Conservation (phyloP, 805 yeast genomes). For the Schwanniomyces vanrijiae region DNA sequence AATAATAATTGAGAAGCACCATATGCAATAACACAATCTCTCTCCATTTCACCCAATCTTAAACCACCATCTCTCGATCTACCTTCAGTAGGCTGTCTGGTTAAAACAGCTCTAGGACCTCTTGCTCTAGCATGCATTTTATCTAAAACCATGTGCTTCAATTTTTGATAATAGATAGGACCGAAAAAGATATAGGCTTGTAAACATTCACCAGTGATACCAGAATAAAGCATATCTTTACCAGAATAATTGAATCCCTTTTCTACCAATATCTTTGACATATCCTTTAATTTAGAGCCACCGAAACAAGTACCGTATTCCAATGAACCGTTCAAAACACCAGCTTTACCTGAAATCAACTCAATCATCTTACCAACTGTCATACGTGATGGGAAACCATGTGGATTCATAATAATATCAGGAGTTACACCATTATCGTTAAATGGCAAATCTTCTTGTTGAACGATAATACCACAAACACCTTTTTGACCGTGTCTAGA, state of each 20-base stretch:
- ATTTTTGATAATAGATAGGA: constrained; percentile 95
- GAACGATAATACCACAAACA: constrained; percentile 97
- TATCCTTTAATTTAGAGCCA: constrained; percentile 93
- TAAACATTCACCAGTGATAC: constrained; percentile 94
- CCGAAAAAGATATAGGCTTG: constrained; percentile 99
- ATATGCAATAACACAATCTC: constrained; percentile 99
- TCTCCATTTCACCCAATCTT: constrained; percentile 98
- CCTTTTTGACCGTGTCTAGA: constrained; percentile 99
- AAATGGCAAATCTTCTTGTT: constrained; percentile 96
- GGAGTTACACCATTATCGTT: constrained; percentile 90
- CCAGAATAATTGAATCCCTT: constrained; percentile 94
- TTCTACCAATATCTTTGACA: constrained; percentile 86
- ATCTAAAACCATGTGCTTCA: constrained; percentile 98
- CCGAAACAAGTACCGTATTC: constrained; percentile 99
- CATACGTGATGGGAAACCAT: constrained; percentile 99
- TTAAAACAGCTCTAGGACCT: constrained; percentile 96
- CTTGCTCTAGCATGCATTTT: constrained; percentile 99
- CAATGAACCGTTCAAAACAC: constrained; percentile 85
- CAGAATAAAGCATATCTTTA: constrained; percentile 95
- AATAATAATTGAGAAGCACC: constrained; percentile 94
- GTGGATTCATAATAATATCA: constrained; percentile 98
- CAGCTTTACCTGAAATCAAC: constrained; percentile 94
- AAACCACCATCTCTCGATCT: constrained; percentile 98
- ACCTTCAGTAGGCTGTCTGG: constrained; percentile 99
- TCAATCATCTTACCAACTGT: constrained; percentile 99